phyloP scores from a whole-genome alignment of 2,329 filamentous ascomycete species.

The Ceratocystis cacaofunesta region DNA sequence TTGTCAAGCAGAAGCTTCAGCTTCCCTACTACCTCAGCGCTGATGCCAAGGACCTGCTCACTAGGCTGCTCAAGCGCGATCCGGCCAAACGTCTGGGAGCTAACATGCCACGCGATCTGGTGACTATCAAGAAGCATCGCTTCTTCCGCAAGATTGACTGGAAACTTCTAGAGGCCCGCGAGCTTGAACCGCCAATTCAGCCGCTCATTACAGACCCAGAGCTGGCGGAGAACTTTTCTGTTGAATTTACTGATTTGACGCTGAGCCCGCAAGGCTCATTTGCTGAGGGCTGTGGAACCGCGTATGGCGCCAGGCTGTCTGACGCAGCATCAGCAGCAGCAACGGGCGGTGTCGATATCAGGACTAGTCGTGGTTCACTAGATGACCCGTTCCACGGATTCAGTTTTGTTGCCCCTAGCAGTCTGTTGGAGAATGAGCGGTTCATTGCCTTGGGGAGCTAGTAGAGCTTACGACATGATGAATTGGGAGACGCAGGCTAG shows the following conservation, averaged over 20 bases:
- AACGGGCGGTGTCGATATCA: conserved; percentile 5
- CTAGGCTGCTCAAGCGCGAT: conserved; percentile 78
- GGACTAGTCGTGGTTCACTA: conserved; percentile 25
- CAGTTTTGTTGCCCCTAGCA: conserved; percentile 46
- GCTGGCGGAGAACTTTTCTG: conserved; percentile 86
- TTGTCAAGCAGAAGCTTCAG: conserved; percentile 77
- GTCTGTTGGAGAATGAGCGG: conserved; percentile 36
- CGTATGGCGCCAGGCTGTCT: neutral
- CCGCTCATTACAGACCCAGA: conserved; percentile 92
- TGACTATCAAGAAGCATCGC: conserved; percentile 74
- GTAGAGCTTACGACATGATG: neutral
- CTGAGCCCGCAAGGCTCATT: conserved; percentile 45
- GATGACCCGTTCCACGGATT: conserved; percentile 50
- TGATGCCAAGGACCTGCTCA: conserved; percentile 89
- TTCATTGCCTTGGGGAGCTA: conserved; percentile 23
- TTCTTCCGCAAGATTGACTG: conserved; percentile 98
- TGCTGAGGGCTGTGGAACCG: conserved; percentile 18
- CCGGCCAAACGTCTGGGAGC: conserved; percentile 77
- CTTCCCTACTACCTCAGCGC: conserved; percentile 82
- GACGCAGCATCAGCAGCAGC: neutral
- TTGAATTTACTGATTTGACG: conserved; percentile 78
- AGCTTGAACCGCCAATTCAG: conserved; percentile 76
- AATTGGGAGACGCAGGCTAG: neutral
- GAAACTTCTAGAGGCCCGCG: conserved; percentile 67
- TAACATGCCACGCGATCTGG: conserved; percentile 77